Evolutionary conservation across 257 asterid genomes (phyloP).

Genomic region (Salvia hispanica): DNA sequence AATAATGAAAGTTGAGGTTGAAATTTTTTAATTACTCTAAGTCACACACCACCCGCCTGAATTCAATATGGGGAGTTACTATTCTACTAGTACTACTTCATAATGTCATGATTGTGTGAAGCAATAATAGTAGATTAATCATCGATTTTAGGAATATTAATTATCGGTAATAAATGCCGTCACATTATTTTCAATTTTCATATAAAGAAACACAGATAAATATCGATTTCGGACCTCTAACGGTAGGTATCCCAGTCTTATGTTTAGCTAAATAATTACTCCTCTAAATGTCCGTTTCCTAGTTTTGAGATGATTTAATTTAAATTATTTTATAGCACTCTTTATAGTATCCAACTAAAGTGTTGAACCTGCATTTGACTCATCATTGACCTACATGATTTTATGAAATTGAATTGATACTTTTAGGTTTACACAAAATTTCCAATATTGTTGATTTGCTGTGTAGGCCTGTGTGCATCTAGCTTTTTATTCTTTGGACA

Average conservation of each 20-base stretch:
- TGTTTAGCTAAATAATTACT: constrained; percentile 1
- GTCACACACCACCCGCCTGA: too few species aligned
- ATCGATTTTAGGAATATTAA: background rate
- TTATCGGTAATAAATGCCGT: background rate
- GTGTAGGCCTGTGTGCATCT: too few species aligned
- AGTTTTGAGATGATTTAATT: background rate
- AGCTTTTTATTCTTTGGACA: too few species aligned
- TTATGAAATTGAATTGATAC: too few species aligned
- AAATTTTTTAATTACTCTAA: too few species aligned
- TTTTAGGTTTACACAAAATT: too few species aligned
- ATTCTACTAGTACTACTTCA: background rate
- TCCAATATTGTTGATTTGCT: too few species aligned
- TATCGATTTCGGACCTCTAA: constrained; percentile 8
- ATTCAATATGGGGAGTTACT: too few species aligned
- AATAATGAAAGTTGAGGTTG: too few species aligned
- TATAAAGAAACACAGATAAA: background rate
- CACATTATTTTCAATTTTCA: background rate
- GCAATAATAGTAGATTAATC: background rate
- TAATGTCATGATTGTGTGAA: background rate
- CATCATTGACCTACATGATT: constrained; percentile 20
- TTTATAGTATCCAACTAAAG: too few species aligned
- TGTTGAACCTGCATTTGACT: constrained; percentile 39
- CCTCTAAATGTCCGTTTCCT: background rate
- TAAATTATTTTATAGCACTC: too few species aligned
- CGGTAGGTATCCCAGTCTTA: constrained; percentile 6